Evolutionary conservation across 768 basidiomycete genomes (phyloP), one percentile per base, ranked within the genome.

Genomic region (Phlebiopsis gigantea): DNA sequence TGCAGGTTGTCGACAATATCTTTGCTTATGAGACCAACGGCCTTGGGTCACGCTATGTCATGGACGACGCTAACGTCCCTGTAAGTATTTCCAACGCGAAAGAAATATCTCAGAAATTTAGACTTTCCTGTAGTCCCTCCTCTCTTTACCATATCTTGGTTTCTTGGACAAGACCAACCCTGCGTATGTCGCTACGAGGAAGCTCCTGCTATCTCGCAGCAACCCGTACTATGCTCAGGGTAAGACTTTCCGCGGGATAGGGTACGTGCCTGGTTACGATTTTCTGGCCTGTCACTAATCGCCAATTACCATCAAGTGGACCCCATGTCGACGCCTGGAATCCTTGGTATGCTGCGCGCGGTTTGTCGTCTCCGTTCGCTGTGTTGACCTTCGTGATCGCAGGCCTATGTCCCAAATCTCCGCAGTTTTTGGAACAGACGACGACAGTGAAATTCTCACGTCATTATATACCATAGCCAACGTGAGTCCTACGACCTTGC

Each of bases 11-110:
- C 8, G 68, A 88, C 57, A 75, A 81, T 56, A 77, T 88, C 15
- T 88, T 89, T 62, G 87, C 87, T 4, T 91, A 91, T 58, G 89
- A 90, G 68, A 83, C 80, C 0, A 88, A 91, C 64, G 89, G 84
- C 7, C 77, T 86, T 49, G 86, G 88, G 30, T 79, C 82, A 9
- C 73, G 81, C 56, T 88, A 89, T 67, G 80, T 89, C 19, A 90
- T 90, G 89, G 89, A 90, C 61, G 89, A 91, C 61, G 89, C 89
- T 5, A 91, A 91, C 61, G 89, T 91, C 43, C 89, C 89, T 4
- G 87, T 88, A 67, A 63, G 83, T 67, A 4, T 34, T 3, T 2
- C 24, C 31, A 34, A 21, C 22, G 4, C 42, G 12, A 50, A 19
- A 17, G 5, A 10, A 22, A 1, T 25, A 12, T 41, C 12, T 17